Evolutionary conservation across 331 rosid species (phyloP), one percentile per base, ranked within the genome.

Genomic region (Arachis monticola): DNA sequence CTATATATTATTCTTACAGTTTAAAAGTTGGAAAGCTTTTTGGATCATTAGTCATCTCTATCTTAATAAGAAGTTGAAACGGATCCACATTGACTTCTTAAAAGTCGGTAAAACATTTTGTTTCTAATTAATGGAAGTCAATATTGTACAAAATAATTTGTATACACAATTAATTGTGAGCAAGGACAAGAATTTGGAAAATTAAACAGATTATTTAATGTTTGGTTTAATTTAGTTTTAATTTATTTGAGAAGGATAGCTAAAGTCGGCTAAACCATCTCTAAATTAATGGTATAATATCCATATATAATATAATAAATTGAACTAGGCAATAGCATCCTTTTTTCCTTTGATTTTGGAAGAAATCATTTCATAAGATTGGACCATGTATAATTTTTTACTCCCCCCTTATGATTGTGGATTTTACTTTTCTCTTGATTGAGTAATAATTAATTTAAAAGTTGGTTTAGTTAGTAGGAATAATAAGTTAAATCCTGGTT

Each of bases 1-100:
- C 9, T 48, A 64, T 55, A 56, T 79, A 22, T 35, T 67, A 67
- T 67, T 40, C 55, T 60, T 7, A n/a, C 53, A 47, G 10, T 57
- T 6, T 72, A 17, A 87, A 83, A 77, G 84, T 68, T 52, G 84
- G 74, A 67, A 80, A 67, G 55, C 81, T 74, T 77, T 81, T 59
- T 61, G 63, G 83, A 66, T 73, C 51, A 63, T 46, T 47, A 68
- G 63, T 42, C 47, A 17, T 17, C 22, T 17, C 69, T 30, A 2
- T 35, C 38, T 35, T 35, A 35, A 35, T 27, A 59, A 62, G n/a
- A 40, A 62, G 63, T 35, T 10, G 38, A 35, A n/a, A 62, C 62
- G 67, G 55, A 45, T 69, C 67, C 65, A 64, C 47, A 63, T 57
- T 68, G 60, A 64, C 64, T 63, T 63, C 12, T 58, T 30, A 22